Percentiles rank a stretch among this genome's conserved stretches.
Conservation (phyloP, 1,284 basidiomycete genomes). For the Ganoderma resinaceum region DNA sequence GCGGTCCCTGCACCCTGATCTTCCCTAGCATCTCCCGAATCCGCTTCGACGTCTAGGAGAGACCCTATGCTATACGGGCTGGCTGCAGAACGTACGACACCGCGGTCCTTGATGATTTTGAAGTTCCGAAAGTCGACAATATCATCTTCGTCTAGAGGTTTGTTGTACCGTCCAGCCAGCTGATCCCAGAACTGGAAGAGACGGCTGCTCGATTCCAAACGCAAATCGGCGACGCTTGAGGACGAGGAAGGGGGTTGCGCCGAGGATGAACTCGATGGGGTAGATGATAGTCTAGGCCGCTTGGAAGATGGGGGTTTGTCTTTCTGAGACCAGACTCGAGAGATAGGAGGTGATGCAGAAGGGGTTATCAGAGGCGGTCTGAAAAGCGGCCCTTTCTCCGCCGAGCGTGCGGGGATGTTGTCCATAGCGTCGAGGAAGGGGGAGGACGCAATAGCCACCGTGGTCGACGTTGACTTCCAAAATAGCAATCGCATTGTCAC, state of each 20-base stretch:
- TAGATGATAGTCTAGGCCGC: conserved; percentile 44
- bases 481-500: conserved; percentile 19
- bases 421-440: conserved; percentile 28
- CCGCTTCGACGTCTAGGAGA: conserved; percentile 42
- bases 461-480: conserved; percentile 17
- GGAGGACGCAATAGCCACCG: conserved; percentile 14
- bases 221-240: conserved; percentile 9
- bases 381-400: conserved; percentile 12
- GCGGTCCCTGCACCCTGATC: conserved; percentile 50
- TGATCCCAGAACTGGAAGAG: conserved; percentile 69
- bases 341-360: conserved; percentile 43
- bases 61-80: conserved; percentile 54
- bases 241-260: conserved; percentile 33
- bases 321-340: conserved; percentile 26
- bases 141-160: conserved; percentile 76
- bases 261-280: conserved; percentile 37
- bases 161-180: conserved; percentile 69
- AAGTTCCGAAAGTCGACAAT: conserved; percentile 70
- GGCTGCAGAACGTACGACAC: conserved; percentile 57
- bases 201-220: conserved; percentile 42
- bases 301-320: conserved; percentile 47
- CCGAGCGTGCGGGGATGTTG: conserved; percentile 9
- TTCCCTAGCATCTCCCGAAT: conserved; percentile 40
- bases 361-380: conserved; percentile 40
- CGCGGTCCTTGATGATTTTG: conserved; percentile 69